Evolutionary conservation across 306 rosid species (phyloP).

Genomic region (Gastrolobium bilobum): DNA sequence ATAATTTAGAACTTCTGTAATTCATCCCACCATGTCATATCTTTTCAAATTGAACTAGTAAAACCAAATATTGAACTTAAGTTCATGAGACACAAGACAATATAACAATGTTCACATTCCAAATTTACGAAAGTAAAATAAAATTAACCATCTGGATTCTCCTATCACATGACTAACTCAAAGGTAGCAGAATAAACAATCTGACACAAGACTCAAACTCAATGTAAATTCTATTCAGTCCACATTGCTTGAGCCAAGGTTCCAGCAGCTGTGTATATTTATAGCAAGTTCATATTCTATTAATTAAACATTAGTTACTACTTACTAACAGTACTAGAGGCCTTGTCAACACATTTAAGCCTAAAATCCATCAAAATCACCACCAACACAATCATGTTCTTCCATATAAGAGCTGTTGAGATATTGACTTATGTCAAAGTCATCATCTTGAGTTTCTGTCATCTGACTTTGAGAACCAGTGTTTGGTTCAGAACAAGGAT

Average conservation of each 20-base stretch:
- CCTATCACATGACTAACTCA: neutral
- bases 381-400: neutral
- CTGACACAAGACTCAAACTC: neutral
- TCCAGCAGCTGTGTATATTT: neutral
- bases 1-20: neutral
- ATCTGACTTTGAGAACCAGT: neutral
- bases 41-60: neutral
- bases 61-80: neutral
- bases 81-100: neutral
- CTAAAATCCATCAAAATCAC: neutral
- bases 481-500: neutral
- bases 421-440: neutral
- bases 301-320: no score
- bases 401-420: neutral
- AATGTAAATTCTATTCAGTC: neutral
- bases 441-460: neutral
- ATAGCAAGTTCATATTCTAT: neutral
- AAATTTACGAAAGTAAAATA: slow-evolving; percentile 2
- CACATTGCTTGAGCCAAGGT: neutral
- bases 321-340: neutral
- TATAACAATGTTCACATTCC: neutral
- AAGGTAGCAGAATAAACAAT: neutral
- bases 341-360: neutral
- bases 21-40: no score
- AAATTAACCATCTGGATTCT: neutral